A percentile compares a stretch with the other conserved stretches of the same genome.
Evolutionary conservation across 1,139 yeast species (phyloP).

Genomic region (Nakaseomyces glabratus): DNA sequence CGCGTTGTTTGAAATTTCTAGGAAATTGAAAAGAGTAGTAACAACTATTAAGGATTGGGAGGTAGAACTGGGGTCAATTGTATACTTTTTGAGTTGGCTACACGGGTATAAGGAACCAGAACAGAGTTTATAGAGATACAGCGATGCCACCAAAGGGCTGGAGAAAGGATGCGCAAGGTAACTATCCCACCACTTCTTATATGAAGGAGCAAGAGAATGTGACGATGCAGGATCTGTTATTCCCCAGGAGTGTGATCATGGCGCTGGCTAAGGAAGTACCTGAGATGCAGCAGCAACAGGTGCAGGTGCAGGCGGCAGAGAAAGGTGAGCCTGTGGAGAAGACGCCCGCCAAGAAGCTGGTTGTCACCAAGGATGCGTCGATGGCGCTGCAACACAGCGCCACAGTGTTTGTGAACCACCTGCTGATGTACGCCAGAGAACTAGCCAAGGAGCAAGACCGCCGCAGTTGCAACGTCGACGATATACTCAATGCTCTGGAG

Average conservation of each 20-base stretch:
- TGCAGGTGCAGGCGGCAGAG: slow-evolving; percentile 24
- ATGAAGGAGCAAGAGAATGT: slow-evolving; percentile 45
- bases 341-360: slow-evolving; percentile 16
- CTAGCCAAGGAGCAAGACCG: slow-evolving; percentile 44
- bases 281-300: slow-evolving; percentile 6
- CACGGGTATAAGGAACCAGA: slow-evolving; percentile 8
- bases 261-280: slow-evolving; percentile 47
- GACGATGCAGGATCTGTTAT: slow-evolving; percentile 59
- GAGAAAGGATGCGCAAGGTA: slow-evolving; percentile 68
- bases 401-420: slow-evolving; percentile 62
- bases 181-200: slow-evolving; percentile 39
- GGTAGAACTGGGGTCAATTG: too few species aligned
- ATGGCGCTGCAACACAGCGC: slow-evolving; percentile 62
- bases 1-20: too few species aligned
- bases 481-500: slow-evolving; percentile 51
- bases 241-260: slow-evolving; percentile 55
- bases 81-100: too few species aligned
- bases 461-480: slow-evolving; percentile 58
- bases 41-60: too few species aligned
- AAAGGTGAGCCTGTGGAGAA: slow-evolving; percentile 14
- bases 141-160: slow-evolving; percentile 75
- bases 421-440: slow-evolving; percentile 54
- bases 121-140: slow-evolving; percentile 1
- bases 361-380: slow-evolving; percentile 57
- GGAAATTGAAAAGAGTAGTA: too few species aligned